Conservation (phyloP, 495 filamentous ascomycete genomes). For the Cercophora newfieldiana region DNA sequence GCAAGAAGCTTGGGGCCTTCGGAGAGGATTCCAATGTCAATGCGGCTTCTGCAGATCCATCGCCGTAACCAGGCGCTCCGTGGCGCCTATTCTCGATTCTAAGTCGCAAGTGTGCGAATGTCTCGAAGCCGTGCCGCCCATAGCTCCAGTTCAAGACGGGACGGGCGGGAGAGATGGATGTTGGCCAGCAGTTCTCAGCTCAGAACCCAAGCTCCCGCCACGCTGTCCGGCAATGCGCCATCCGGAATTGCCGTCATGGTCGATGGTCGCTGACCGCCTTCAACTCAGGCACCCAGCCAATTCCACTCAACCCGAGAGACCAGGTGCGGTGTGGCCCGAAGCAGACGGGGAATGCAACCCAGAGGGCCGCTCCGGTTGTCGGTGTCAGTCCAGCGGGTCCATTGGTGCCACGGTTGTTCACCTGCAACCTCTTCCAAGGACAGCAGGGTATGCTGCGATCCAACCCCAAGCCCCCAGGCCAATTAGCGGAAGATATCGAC, state of each 20-base stretch:
- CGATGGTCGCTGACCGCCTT: neutral
- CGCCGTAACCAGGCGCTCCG: conserved; percentile 5
- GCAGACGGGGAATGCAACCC: neutral
- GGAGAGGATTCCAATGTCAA: conserved; percentile 8
- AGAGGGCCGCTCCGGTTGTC: neutral
- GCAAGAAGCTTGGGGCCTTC: neutral
- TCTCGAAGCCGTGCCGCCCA: neutral
- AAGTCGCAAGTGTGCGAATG: neutral
- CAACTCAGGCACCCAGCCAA: conserved; percentile 11
- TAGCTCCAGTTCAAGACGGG: neutral
- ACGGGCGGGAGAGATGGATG: neutral
- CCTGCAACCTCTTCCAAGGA: neutral
- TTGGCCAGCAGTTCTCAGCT: neutral
- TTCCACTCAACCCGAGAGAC: neutral
- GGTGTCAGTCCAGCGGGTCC: neutral
- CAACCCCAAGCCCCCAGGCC: conserved; percentile 2
- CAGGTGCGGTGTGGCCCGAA: conserved; percentile 2
- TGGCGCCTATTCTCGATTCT: neutral
- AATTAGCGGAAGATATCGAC: conserved; percentile 15
- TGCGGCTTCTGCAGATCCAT: conserved; percentile 7
- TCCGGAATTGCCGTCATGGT: conserved; percentile 9
- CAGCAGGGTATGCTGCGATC: neutral
- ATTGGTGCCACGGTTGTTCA: neutral
- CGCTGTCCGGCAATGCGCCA: conserved; percentile 1
- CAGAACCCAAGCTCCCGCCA: neutral